Conservation (phyloP, 768 basidiomycete species). For the Russula emetica region DNA sequence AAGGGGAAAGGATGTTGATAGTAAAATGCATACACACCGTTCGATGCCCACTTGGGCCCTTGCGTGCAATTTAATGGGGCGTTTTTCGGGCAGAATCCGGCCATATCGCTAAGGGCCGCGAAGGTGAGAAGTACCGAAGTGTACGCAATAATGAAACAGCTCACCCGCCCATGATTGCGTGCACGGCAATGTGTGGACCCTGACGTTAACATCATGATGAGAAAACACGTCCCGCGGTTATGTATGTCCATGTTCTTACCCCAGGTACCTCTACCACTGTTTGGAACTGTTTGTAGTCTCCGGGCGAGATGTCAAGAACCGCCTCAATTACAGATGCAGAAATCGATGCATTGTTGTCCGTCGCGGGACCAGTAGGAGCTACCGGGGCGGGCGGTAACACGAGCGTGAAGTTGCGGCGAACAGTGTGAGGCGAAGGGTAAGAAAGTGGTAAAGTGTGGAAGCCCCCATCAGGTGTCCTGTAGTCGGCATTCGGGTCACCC, state of each 20-base stretch:
- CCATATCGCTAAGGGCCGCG: slow-evolving; percentile 30
- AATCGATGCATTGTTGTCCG: slow-evolving; percentile 31
- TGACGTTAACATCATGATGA: slow-evolving; percentile 9
- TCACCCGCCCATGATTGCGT: slow-evolving; percentile 36
- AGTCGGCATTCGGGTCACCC: slow-evolving; percentile 29
- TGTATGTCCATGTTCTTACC: slow-evolving; percentile 22
- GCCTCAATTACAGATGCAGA: slow-evolving; percentile 29
- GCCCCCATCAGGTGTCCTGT: slow-evolving; percentile 32
- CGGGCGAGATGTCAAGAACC: slow-evolving; percentile 31
- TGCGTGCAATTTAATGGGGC: slow-evolving; percentile 30
- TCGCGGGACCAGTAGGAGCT: too few relatives aligned
- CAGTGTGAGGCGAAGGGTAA: slow-evolving; percentile 35
- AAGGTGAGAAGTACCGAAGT: background rate
- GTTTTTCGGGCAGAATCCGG: slow-evolving; percentile 32
- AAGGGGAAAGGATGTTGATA: background rate
- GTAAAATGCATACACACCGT: slow-evolving; percentile 29
- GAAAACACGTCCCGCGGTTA: background rate
- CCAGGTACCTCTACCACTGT: slow-evolving; percentile 31
- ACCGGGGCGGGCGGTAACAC: background rate
- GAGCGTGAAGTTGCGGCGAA: slow-evolving; percentile 37
- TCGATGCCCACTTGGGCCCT: slow-evolving; percentile 35
- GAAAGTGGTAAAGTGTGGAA: slow-evolving; percentile 33
- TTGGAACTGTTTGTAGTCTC: slow-evolving; percentile 36
- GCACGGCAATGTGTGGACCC: slow-evolving; percentile 36
- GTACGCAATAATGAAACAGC: background rate